Percentiles rank a stretch among this genome's conserved stretches.
These are phyloP conservation scores for Komagataella phaffii DNA, from an alignment of 805 yeast genomes.

Conservation along the genomic window DNA sequence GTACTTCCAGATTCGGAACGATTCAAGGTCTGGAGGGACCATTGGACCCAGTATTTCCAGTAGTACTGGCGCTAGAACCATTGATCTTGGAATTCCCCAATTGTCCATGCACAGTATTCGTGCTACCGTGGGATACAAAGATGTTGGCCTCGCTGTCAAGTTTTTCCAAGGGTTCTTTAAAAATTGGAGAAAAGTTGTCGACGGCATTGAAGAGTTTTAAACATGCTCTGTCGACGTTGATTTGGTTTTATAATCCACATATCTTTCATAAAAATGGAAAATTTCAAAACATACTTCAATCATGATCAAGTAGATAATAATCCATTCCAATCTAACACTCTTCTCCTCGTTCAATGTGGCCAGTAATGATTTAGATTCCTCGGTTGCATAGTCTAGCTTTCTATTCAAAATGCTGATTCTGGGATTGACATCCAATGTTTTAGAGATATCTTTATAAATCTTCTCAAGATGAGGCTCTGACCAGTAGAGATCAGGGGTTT, in stretches of 20 bases:
- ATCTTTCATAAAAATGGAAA: constrained; percentile 57
- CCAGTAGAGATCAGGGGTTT: constrained; percentile 92
- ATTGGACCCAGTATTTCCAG: constrained; percentile 64
- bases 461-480: constrained; percentile 75
- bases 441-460: constrained; percentile 59
- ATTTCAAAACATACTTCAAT: constrained; percentile 78
- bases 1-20: constrained; percentile 79
- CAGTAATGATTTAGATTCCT: constrained; percentile 69
- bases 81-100: constrained; percentile 76
- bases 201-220: constrained; percentile 35
- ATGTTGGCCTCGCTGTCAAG: constrained; percentile 60
- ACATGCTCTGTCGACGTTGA: not conserved
- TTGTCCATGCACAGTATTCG: constrained; percentile 79
- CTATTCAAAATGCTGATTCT: constrained; percentile 71
- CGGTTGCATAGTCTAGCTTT: constrained; percentile 82
- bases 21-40: constrained; percentile 78
- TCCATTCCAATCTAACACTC: constrained; percentile 74
- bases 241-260: constrained; percentile 3
- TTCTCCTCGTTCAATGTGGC: constrained; percentile 66
- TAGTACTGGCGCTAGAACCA: constrained; percentile 60
- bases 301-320: constrained; percentile 69
- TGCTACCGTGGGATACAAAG: constrained; percentile 69
- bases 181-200: constrained; percentile 51
- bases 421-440: constrained; percentile 60
- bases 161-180: constrained; percentile 60